Evolutionary conservation across 2,329 filamentous ascomycete genomes (phyloP).

Genomic region (Venturiaceae sp.): DNA sequence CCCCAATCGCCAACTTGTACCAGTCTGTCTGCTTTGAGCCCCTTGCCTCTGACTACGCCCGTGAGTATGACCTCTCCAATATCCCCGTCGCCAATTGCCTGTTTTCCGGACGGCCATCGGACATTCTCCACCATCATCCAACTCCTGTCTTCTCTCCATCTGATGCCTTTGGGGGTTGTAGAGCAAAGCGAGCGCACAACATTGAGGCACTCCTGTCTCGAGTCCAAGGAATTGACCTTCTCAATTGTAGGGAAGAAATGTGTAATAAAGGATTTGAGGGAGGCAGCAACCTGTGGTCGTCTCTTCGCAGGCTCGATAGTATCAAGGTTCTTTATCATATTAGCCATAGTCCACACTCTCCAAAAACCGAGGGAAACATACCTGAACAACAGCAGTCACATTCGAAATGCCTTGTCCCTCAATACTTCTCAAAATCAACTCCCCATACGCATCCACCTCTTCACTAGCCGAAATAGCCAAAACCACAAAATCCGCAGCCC

Average conservation of each 20-base stretch:
- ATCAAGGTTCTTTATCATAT: slow-evolving; percentile 47
- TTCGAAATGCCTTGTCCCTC: slow-evolving; percentile 94
- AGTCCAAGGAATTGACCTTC: slow-evolving; percentile 83
- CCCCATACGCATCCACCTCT: slow-evolving; percentile 76
- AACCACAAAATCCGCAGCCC: slow-evolving; percentile 83
- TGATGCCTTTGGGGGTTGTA: slow-evolving; percentile 84
- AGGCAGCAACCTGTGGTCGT: slow-evolving; percentile 64
- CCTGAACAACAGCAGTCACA: slow-evolving; percentile 72
- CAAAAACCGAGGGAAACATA: not conserved
- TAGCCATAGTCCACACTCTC: not conserved
- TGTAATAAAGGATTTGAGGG: slow-evolving; percentile 83
- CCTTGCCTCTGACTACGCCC: slow-evolving; percentile 76
- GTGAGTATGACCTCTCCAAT: slow-evolving; percentile 61
- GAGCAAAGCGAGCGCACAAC: slow-evolving; percentile 85
- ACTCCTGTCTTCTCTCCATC: slow-evolving; percentile 89
- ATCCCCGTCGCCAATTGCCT: slow-evolving; percentile 36
- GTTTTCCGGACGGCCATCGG: slow-evolving; percentile 50
- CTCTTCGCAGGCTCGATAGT: slow-evolving; percentile 72
- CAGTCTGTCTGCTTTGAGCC: slow-evolving; percentile 80
- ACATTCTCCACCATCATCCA: slow-evolving; percentile 90
- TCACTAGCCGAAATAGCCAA: slow-evolving; percentile 73
- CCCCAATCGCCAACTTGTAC: slow-evolving; percentile 92
- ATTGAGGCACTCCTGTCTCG: slow-evolving; percentile 82
- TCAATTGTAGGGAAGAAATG: slow-evolving; percentile 92
- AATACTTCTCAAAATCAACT: slow-evolving; percentile 74